Evolutionary conservation across 768 basidiomycete species (phyloP), one percentile per base, ranked within the genome.

Genomic region (Calvatia gigantea): DNA sequence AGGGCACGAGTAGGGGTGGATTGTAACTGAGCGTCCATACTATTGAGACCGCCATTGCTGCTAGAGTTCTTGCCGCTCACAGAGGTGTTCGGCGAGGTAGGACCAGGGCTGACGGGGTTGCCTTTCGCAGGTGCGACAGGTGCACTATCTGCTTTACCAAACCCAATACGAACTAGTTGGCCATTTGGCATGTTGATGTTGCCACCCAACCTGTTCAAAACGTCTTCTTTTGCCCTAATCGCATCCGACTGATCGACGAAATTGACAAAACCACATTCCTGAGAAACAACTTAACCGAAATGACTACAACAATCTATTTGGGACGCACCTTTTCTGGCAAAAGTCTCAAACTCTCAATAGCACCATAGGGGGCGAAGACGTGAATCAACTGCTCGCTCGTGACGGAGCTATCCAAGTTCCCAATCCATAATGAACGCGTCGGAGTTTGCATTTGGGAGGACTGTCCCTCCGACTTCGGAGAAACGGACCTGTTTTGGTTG

Each of bases 191-290:
- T 89, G 50, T 91, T 89, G 58, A 97, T 94, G 61, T 92, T 90
- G 6, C 96, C 95, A 44, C 94, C 94, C 23, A 98, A 82, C 21
- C 96, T 86, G 69, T 96, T 98, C 51, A 97, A 79, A 37, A 99
- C 95, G 70, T 99, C 97, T 25, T 99, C 97, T 67, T 97, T 96
- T 11, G 97, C 97, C 56, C 93, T 86, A 60, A 98, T 87, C n/a
- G 96, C 96, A 69, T 98, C 96, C 1, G 85, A 80, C 67, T 91
- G 89, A 60, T 97, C 94, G 42, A 97, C 92, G 68, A 97, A 99
- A 68, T 99, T 99, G 67, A 99, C 96, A 68, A 99, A 99, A 7
- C 96, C 97, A 67, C 97, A 99, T 69, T 97, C 94, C 95, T 98
- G 58, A 33, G 56, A 48, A 48, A 28, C 27, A 33, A 52, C 45